phyloP scores from a whole-genome alignment of 148 eudicot genomes.

The Fagopyrum homotropicum region DNA sequence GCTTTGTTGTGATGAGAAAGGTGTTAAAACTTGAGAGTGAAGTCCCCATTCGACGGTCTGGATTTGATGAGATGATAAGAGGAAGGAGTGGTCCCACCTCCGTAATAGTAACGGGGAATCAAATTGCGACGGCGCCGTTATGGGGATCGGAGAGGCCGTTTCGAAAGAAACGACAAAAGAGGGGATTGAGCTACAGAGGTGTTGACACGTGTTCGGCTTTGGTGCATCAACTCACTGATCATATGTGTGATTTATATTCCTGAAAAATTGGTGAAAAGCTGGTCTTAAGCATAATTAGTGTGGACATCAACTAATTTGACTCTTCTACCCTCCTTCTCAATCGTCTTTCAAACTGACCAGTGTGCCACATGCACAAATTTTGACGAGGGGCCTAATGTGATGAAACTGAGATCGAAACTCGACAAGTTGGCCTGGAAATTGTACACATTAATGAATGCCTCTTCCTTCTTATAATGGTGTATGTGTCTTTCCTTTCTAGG shows the following conservation, averaged over 20 bases:
- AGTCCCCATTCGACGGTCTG: background rate
- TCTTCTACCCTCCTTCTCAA: no score
- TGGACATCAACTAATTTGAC: background rate
- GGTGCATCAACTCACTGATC: background rate
- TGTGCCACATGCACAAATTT: no score
- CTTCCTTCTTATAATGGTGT: no score
- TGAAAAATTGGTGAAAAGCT: background rate
- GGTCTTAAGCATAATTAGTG: slow-evolving; percentile 1
- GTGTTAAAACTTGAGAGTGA: background rate
- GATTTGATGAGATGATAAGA: background rate
- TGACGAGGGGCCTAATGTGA: no score
- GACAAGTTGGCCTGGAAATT: no score
- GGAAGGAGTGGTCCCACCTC: background rate
- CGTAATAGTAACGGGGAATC: slow-evolving; percentile 6
- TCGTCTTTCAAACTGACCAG: no score
- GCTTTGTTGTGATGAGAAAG: background rate
- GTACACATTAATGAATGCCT: no score
- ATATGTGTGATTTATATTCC: background rate
- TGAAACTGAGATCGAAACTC: no score
- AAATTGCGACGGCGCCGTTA: slow-evolving; percentile 7
- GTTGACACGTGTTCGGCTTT: background rate
- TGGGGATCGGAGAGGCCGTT: slow-evolving; percentile 4
- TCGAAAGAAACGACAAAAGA: background rate
- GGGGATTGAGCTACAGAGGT: background rate
- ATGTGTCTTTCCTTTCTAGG: no score